These are phyloP conservation scores for Taphrina wiesneri DNA, from an alignment of 1,139 yeast genomes.

Conservation along the genomic window DNA sequence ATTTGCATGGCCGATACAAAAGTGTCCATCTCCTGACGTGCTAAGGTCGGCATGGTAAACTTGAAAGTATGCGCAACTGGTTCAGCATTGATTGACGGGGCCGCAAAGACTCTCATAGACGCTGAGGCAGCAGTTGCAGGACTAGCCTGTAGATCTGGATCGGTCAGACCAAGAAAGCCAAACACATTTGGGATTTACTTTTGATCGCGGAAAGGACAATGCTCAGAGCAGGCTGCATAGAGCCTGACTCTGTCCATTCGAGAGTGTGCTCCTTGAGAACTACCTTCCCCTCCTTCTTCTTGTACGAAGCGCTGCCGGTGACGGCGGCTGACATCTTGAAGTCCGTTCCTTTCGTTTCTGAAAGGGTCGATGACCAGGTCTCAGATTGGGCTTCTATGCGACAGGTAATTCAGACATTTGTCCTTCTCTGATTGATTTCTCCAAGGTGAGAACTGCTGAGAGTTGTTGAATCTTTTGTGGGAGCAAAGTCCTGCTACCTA, in stretches of 20 bases:
- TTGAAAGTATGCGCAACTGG: slow-evolving; percentile 34
- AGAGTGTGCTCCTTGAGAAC: slow-evolving; percentile 29
- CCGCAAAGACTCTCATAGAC: slow-evolving; percentile 31
- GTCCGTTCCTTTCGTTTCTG: too few species aligned
- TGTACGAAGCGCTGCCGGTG: slow-evolving; percentile 25
- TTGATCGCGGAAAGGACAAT: slow-evolving; percentile 33
- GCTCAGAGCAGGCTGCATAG: slow-evolving; percentile 26
- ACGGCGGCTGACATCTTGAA: neutral
- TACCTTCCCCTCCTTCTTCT: slow-evolving; percentile 27
- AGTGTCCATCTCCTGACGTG: slow-evolving; percentile 28
- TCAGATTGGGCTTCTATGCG: too few species aligned
- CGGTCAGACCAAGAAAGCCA: neutral
- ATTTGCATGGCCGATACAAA: slow-evolving; percentile 25
- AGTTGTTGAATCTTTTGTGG: too few species aligned
- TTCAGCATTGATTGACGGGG: slow-evolving; percentile 28
- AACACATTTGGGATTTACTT: neutral
- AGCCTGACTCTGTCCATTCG: slow-evolving; percentile 34
- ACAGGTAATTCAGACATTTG: too few species aligned
- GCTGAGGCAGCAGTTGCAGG: slow-evolving; percentile 30
- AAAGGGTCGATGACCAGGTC: too few species aligned
- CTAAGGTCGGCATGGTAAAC: slow-evolving; percentile 20
- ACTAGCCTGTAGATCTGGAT: slow-evolving; percentile 33
- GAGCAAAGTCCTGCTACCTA: too few species aligned
- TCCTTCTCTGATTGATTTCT: too few species aligned
- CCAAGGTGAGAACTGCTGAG: too few species aligned